A percentile compares a stretch with the other conserved stretches of the same genome.
phyloP scores from a whole-genome alignment of 352 stramenopile species.

The Pilasporangium apinafurcum region DNA sequence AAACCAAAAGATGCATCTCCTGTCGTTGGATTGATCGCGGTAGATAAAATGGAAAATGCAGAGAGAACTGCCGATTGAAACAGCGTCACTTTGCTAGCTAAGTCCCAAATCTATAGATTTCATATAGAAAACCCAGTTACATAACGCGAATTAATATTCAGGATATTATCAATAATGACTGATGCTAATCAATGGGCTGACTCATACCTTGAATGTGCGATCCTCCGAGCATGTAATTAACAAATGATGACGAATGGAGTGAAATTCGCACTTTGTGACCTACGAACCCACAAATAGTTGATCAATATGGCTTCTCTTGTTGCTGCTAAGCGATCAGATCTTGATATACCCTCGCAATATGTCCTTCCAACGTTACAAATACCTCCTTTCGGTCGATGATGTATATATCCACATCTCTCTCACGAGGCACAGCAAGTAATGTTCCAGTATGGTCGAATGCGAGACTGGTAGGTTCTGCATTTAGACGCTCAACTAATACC shows the following conservation, averaged over 20 bases:
- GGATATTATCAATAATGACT: too few species aligned
- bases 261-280: conserved; percentile 72
- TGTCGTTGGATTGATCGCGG: conserved; percentile 53
- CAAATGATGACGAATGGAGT: conserved; percentile 57
- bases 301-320: too few species aligned
- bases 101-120: conserved; percentile 61
- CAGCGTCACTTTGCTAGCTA: conserved; percentile 45
- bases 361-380: conserved; percentile 62
- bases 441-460: conserved; percentile 63
- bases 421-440: conserved; percentile 44
- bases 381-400: conserved; percentile 44
- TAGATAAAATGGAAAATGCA: conserved; percentile 60
- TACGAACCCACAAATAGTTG: conserved; percentile 5
- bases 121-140: background rate
- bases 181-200: too few species aligned
- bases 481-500: conserved; percentile 34
- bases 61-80: conserved; percentile 79
- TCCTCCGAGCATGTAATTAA: conserved; percentile 75
- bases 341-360: conserved; percentile 41
- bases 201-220: conserved; percentile 71
- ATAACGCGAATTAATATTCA: too few species aligned
- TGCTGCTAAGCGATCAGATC: background rate
- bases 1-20: conserved; percentile 68
- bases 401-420: conserved; percentile 48
- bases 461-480: conserved; percentile 31